These are phyloP conservation scores for Drechslerella stenobrocha DNA, from an alignment of 2,329 filamentous ascomycete genomes.

Conservation along the genomic window DNA sequence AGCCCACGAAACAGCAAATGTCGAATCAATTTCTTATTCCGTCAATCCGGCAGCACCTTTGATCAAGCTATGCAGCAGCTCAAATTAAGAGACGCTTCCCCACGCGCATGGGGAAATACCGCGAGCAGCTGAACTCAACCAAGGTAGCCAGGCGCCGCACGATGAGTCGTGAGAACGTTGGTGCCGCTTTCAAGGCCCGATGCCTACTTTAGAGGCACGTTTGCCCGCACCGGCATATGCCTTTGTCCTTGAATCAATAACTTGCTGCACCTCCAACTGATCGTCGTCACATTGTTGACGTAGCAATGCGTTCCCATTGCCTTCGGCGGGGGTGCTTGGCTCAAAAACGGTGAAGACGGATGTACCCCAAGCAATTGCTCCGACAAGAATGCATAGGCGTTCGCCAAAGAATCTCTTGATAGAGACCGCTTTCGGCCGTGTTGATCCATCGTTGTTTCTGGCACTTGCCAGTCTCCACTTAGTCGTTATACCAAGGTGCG, in stretches of 20 bases:
- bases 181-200: conserved; percentile 16
- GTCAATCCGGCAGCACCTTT: conserved; percentile 21
- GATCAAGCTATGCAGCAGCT: conserved; percentile 34
- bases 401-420: conserved; percentile 35
- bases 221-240: conserved; percentile 40
- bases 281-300: conserved; percentile 28
- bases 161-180: conserved; percentile 7
- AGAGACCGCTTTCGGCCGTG: conserved; percentile 25
- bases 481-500: conserved; percentile 29
- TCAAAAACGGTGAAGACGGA: not conserved
- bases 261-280: conserved; percentile 34
- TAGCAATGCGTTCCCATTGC: conserved; percentile 1
- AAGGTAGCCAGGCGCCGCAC: conserved; percentile 44
- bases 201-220: not conserved
- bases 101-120: conserved; percentile 44
- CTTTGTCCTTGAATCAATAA: conserved; percentile 36
- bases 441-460: conserved; percentile 37
- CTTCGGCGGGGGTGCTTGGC: conserved; percentile 9
- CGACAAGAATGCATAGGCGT: conserved; percentile 1
- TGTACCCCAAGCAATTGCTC: not conserved
- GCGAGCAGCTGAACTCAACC: conserved; percentile 31
- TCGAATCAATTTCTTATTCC: conserved; percentile 40
- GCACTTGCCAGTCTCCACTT: conserved; percentile 26
- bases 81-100: conserved; percentile 41
- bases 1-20: conserved; percentile 25